Base-by-base conservation (phyloP, 345 rosid species). In the Diplotaxis tenuifolia region DNA sequence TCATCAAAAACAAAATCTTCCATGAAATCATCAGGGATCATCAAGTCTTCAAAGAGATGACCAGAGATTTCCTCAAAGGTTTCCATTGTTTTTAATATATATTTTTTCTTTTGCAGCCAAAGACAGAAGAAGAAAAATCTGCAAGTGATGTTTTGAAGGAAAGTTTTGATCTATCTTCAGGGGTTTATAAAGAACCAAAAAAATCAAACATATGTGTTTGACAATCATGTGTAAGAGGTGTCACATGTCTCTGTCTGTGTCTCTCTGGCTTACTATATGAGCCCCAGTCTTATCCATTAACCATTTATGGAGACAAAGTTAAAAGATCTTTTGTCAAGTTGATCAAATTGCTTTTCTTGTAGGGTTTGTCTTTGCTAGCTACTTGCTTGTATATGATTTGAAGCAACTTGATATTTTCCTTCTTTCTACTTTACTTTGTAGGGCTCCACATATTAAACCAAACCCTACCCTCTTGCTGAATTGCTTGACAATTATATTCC, bases 1-100 rank as follows among this genome's bases (percentile, higher is more conserved):
- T 34, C 74, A 36, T 42, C 52, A 32, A 82, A 80, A 70, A 55
- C 79, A 29, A 84, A 73, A 60, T 73, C 66, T 69, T 65, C 40
- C 9, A 82, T 71, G 25, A 82, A 75, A 53, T 66, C 82, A 36
- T 84, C 88, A 7, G 83, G 57, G 45, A 86, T 78, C 47, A 70
- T 42, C 66, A 87, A 80, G 57, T 89, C 96, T 25, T 77, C 93
- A 2, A 88, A 84, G 15, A 90, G 85, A 65, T 85, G 82, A 19
- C 65, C 70, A 36, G 80, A 72, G 52, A 78, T 72, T 40, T 85
- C 89, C 15, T 82, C 82, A 1, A 67, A 16, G 20, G 80, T 74
- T 2, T 69, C 68, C 88, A 86, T n/a, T 86, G 29, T 31, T 62
- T 53, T 34, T n/a, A n/a, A 0, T 11, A 29, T 40, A 4, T 5